Conservation (phyloP, 306 rosid genomes). For the Carpinus fangiana region DNA sequence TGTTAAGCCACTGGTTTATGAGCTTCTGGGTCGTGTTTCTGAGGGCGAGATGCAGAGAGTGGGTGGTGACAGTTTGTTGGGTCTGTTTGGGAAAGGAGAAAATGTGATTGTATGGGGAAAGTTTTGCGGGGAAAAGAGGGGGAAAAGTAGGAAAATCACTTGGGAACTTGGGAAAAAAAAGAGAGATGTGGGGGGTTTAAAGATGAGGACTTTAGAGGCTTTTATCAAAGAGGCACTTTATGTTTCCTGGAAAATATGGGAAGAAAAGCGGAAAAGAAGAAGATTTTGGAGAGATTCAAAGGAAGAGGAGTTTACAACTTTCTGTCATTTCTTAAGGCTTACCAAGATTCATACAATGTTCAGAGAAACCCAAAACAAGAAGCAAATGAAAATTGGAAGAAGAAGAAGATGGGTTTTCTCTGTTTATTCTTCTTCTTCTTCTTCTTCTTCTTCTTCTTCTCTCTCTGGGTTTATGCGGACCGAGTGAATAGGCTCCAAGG, state of each 20-base stretch:
- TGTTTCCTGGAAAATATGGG: slow-evolving; percentile 28
- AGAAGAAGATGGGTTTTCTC: background rate
- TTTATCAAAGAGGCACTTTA: slow-evolving; percentile 28
- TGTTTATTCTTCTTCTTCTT: background rate
- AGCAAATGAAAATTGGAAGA: background rate
- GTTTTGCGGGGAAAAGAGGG: slow-evolving; percentile 11
- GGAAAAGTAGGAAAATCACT: slow-evolving; percentile 15
- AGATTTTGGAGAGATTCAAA: slow-evolving; percentile 36
- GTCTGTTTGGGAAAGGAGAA: slow-evolving; percentile 34
- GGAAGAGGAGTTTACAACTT: background rate
- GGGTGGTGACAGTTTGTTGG: slow-evolving; percentile 6
- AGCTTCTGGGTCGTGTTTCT: background rate
- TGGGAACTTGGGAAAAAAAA: slow-evolving; percentile 22
- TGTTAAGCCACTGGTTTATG: background rate
- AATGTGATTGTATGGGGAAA: slow-evolving; percentile 16
- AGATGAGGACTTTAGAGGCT: slow-evolving; percentile 21
- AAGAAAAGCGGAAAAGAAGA: slow-evolving; percentile 11
- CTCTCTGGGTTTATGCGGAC: slow-evolving; percentile 30
- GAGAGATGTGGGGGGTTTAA: slow-evolving; percentile 21
- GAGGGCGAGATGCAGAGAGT: background rate
- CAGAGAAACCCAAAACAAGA: background rate
- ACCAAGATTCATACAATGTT: slow-evolving; percentile 14
- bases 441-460: too few relatives aligned
- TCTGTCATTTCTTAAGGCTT: background rate
- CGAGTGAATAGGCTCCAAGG: slow-evolving; percentile 32